Conservation (phyloP, 768 basidiomycete genomes). For the Dendrothele bispora region DNA sequence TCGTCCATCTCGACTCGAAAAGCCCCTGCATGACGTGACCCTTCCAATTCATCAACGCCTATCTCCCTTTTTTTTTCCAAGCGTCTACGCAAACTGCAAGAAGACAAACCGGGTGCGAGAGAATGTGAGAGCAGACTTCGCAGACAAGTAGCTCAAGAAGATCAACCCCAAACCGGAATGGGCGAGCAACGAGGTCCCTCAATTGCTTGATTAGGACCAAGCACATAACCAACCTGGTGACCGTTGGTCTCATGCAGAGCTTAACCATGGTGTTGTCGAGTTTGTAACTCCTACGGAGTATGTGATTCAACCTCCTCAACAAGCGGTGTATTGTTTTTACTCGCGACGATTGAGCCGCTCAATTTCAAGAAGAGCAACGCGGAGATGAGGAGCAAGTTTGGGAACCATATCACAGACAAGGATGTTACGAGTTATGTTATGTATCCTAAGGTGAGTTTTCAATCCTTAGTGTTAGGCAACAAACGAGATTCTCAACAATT, state of each 20-base stretch:
- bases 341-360: constrained; percentile 76
- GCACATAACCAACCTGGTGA: constrained; percentile 91
- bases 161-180: constrained; percentile 99
- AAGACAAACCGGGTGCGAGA: too few relatives aligned
- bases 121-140: too few relatives aligned
- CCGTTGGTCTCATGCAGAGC: constrained; percentile 89
- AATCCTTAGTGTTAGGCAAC: too few relatives aligned
- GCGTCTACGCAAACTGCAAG: too few relatives aligned
- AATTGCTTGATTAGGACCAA: constrained; percentile 98
- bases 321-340: constrained; percentile 95
- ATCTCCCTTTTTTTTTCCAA: too few relatives aligned
- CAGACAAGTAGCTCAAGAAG: too few relatives aligned
- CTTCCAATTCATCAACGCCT: too few relatives aligned
- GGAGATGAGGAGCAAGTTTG: constrained; percentile 90
- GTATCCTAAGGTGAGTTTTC: constrained; percentile 83
- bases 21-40: constrained; percentile 94
- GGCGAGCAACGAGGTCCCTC: constrained; percentile 98
- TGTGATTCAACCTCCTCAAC: constrained; percentile 98
- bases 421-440: constrained; percentile 96
- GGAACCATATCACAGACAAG: constrained; percentile 88
- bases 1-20: constrained; percentile 75
- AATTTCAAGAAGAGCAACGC: constrained; percentile 96
- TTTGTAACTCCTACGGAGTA: constrained; percentile 98
- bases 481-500: too few relatives aligned
- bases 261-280: constrained; percentile 93